A percentile compares a stretch with the other conserved stretches of the same genome.
Conservation (phyloP, 2,329 filamentous ascomycete species). For the Fusarium foetens region DNA sequence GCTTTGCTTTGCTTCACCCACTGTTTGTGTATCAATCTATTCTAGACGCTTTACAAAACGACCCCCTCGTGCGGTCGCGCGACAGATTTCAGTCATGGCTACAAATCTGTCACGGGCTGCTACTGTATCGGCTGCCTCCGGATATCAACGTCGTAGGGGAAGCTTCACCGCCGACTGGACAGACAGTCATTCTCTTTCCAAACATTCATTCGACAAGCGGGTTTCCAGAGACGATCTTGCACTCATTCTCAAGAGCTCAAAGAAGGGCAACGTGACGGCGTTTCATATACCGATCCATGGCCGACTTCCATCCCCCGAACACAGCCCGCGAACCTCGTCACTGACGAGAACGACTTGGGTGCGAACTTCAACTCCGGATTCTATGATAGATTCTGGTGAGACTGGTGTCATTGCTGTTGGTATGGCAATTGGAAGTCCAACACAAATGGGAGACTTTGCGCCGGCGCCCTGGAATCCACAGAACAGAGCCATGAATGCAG, state of each 20-base stretch:
- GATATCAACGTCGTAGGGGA: constrained; percentile 37
- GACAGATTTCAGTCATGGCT: constrained; percentile 35
- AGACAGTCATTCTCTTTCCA: constrained; percentile 25
- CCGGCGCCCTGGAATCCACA: constrained; percentile 46
- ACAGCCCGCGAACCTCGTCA: constrained; percentile 50
- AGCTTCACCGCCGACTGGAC: constrained; percentile 40
- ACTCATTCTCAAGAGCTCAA: constrained; percentile 43
- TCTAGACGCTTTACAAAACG: constrained; percentile 29
- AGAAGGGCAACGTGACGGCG: constrained; percentile 50
- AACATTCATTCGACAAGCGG: constrained; percentile 50
- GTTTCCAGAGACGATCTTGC: constrained; percentile 58
- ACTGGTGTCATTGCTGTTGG: constrained; percentile 66
- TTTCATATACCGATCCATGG: constrained; percentile 56
- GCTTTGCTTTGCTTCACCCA: constrained; percentile 18
- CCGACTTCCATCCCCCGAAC: constrained; percentile 56
- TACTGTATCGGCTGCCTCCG: constrained; percentile 37
- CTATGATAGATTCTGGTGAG: constrained; percentile 49
- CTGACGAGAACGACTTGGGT: constrained; percentile 48
- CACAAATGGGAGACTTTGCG: constrained; percentile 50
- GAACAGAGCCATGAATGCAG: constrained; percentile 41
- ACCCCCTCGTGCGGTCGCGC: constrained; percentile 25
- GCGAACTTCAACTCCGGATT: constrained; percentile 57
- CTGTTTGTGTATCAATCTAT: constrained; percentile 32
- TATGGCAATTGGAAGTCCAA: constrained; percentile 78
- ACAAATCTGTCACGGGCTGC: constrained; percentile 40